These are phyloP conservation scores for Hyphopichia fennica DNA, from an alignment of 1,139 yeast species.

Conservation along the genomic window DNA sequence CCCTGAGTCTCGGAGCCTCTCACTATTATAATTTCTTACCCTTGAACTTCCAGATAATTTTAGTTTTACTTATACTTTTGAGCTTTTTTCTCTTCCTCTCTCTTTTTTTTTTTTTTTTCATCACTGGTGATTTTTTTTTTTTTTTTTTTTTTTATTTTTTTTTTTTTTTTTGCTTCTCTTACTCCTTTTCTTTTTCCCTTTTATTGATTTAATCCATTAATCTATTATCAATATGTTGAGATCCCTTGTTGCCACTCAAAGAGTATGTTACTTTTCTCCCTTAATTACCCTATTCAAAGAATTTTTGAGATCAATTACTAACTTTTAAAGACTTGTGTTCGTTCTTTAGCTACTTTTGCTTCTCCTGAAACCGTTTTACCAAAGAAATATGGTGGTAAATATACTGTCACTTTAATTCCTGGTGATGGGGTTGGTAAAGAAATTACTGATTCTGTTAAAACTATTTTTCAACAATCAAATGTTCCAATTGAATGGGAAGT, in stretches of 20 bases:
- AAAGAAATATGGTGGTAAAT: slow-evolving; percentile 92
- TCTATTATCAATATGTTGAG: slow-evolving; percentile 1
- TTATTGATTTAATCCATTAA: slow-evolving; percentile 4
- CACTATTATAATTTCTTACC: no score
- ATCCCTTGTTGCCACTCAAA: slow-evolving; percentile 1
- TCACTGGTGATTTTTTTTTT: not conserved
- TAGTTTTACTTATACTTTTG: no score
- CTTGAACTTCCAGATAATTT: no score
- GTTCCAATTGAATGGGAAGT: slow-evolving; percentile 96
- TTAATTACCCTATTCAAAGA: not conserved
- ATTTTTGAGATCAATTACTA: slow-evolving; percentile 10
- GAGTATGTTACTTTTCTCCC: not conserved
- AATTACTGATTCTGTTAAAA: slow-evolving; percentile 89
- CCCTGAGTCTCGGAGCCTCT: no score
- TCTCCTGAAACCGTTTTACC: slow-evolving; percentile 68
- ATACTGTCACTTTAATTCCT: slow-evolving; percentile 89
- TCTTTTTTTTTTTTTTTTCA: no score
- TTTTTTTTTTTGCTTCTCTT: slow-evolving; percentile 4
- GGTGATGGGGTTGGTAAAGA: slow-evolving; percentile 97
- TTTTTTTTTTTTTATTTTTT: slow-evolving; percentile 6
- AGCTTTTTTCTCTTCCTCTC: no score
- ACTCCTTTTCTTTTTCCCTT: slow-evolving; percentile 7
- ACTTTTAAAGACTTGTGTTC: slow-evolving; percentile 29
- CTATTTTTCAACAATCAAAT: slow-evolving; percentile 80
- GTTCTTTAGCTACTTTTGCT: slow-evolving; percentile 52